phyloP scores from a whole-genome alignment of 768 basidiomycete genomes.

The Phanerochaete carnosa region DNA sequence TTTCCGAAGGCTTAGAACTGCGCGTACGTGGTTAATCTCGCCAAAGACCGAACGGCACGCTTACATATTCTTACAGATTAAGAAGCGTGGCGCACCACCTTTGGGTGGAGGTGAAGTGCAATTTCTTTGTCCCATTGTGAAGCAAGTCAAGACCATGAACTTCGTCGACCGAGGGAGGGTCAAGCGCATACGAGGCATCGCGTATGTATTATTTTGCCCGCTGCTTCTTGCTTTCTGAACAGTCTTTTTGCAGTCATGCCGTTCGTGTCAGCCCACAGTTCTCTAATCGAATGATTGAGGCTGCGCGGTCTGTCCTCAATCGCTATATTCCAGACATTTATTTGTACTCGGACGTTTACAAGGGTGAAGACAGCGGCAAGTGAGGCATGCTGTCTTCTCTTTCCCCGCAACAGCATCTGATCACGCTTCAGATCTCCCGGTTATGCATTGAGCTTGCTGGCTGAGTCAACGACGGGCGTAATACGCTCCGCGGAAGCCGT shows the following conservation, averaged over 20 bases:
- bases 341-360: constrained; percentile 97
- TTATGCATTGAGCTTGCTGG: constrained; percentile 86
- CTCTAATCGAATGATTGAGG: constrained; percentile 96
- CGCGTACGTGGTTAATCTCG: constrained; percentile 44
- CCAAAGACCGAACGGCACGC: not conserved
- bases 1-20: constrained; percentile 87
- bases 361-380: constrained; percentile 97
- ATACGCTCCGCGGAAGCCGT: constrained; percentile 86
- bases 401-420: not conserved
- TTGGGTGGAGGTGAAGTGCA: constrained; percentile 91
- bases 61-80: constrained; percentile 59
- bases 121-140: constrained; percentile 89
- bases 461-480: constrained; percentile 89
- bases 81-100: constrained; percentile 89
- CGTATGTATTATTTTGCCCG: constrained; percentile 51
- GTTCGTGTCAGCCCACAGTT: constrained; percentile 97
- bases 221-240: not conserved
- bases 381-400: constrained; percentile 37
- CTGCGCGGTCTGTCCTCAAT: constrained; percentile 88
- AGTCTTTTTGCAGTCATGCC: constrained; percentile 61
- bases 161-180: constrained; percentile 91
- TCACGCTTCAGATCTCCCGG: constrained; percentile 76
- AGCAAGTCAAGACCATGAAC: constrained; percentile 88
- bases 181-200: constrained; percentile 91
- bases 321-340: constrained; percentile 98